Percentiles rank a stretch among this genome's conserved stretches.
These are phyloP conservation scores for Pisolithus thermaeus DNA, from an alignment of 1,284 basidiomycete species.

Conservation along the genomic window DNA sequence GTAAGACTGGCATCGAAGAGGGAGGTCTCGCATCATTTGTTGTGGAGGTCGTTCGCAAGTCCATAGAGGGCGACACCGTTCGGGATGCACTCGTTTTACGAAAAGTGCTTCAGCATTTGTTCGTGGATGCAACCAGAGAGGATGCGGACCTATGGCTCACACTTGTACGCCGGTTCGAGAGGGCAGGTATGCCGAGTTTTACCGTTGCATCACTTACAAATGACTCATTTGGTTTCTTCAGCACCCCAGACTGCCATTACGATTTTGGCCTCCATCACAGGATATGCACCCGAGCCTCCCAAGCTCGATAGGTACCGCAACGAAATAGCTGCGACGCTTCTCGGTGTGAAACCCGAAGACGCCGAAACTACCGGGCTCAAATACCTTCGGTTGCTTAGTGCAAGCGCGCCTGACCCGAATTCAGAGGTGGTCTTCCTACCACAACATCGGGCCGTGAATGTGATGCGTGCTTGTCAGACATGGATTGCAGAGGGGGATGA, in stretches of 20 bases:
- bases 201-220: background rate
- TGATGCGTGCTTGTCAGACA: slow-evolving; percentile 79
- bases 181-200: slow-evolving; percentile 39
- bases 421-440: slow-evolving; percentile 84
- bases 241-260: slow-evolving; percentile 65
- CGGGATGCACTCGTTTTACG: slow-evolving; percentile 55
- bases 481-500: slow-evolving; percentile 83
- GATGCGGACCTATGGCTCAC: slow-evolving; percentile 78
- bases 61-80: slow-evolving; percentile 40
- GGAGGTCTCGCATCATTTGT: slow-evolving; percentile 37
- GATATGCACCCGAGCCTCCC: slow-evolving; percentile 61
- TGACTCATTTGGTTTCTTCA: slow-evolving; percentile 25
- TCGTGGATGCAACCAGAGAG: slow-evolving; percentile 52
- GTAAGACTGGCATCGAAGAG: slow-evolving; percentile 20
- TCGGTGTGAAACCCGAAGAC: slow-evolving; percentile 61
- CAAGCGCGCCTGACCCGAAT: slow-evolving; percentile 73
- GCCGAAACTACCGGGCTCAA: slow-evolving; percentile 67
- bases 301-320: slow-evolving; percentile 83
- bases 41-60: slow-evolving; percentile 33
- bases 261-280: slow-evolving; percentile 59
- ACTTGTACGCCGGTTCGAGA: slow-evolving; percentile 58
- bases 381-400: slow-evolving; percentile 66
- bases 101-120: slow-evolving; percentile 52
- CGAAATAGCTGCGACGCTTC: slow-evolving; percentile 77
- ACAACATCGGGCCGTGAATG: slow-evolving; percentile 81